Conservation (phyloP, 345 rosid genomes). For the Pseudoturritis turrita region DNA sequence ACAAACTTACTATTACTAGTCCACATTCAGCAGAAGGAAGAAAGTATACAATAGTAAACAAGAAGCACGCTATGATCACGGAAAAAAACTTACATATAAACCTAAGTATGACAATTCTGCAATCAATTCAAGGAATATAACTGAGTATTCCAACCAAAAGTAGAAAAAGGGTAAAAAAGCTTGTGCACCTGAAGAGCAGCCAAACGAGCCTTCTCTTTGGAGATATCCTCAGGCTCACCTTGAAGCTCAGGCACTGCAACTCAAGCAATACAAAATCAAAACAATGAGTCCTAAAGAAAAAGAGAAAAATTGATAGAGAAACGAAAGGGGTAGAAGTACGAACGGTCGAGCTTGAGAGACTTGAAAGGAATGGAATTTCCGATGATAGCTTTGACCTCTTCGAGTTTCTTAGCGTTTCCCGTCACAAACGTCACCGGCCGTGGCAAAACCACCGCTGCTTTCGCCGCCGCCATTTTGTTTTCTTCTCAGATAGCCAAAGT, state of each 20-base stretch:
- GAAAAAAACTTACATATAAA: not conserved
- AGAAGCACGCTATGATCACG: not conserved
- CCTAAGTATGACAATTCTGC: not conserved
- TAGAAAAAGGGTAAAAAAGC: not conserved
- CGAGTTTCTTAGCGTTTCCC: conserved; percentile 92
- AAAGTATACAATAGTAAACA: not conserved
- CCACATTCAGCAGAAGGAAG: not conserved
- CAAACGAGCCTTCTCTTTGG: conserved; percentile 87
- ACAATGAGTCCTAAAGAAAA: not conserved
- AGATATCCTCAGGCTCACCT: conserved; percentile 90
- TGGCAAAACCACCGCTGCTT: conserved; percentile 44
- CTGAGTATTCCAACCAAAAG: not conserved
- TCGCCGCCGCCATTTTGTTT: conserved; percentile 40
- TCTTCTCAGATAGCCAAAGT: not conserved
- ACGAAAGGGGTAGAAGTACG: not conserved
- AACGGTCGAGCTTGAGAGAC: conserved; percentile 85
- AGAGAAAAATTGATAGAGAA: not conserved
- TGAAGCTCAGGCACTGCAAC: conserved; percentile 80
- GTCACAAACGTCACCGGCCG: conserved; percentile 95
- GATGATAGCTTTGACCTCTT: conserved; percentile 84
- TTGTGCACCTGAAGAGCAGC: conserved; percentile 66
- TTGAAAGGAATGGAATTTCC: conserved; percentile 78
- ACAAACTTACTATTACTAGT: not conserved
- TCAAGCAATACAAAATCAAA: not conserved
- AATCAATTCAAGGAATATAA: not conserved